Evolutionary conservation across 768 basidiomycete genomes (phyloP).

Genomic region (Psilocybe cyanescens): DNA sequence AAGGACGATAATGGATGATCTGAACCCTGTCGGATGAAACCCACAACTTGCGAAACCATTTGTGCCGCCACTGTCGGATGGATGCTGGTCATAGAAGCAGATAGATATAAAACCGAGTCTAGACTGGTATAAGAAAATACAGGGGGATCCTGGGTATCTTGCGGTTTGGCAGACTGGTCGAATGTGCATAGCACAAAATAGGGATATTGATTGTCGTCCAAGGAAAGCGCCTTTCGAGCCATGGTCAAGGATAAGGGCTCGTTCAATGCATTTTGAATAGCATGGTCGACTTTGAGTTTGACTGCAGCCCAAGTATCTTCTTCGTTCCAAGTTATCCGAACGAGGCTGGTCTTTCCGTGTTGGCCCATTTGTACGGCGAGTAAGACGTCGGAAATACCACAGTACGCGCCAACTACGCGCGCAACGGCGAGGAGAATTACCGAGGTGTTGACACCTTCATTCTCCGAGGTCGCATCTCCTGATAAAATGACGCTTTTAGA

Average conservation of each 20-base stretch:
- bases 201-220: constrained; percentile 28
- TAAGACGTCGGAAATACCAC: constrained; percentile 31
- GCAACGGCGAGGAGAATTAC: constrained; percentile 27
- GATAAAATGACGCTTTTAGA: constrained; percentile 5
- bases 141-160: constrained; percentile 20
- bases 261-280: neutral
- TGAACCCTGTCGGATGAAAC: constrained; percentile 21
- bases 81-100: constrained; percentile 17
- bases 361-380: constrained; percentile 23
- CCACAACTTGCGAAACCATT: constrained; percentile 28
- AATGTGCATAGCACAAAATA: constrained; percentile 29
- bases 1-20: constrained; percentile 15
- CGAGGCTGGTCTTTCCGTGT: constrained; percentile 11
- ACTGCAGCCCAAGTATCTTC: constrained; percentile 26
- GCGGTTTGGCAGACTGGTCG: constrained; percentile 7
- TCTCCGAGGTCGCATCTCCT: neutral
- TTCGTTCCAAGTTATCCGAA: constrained; percentile 30
- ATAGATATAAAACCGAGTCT: constrained; percentile 15
- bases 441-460: constrained; percentile 5
- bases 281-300: constrained; percentile 8
- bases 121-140: constrained; percentile 20
- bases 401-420: constrained; percentile 33
- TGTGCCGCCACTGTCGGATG: constrained; percentile 31
- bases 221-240: constrained; percentile 24
- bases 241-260: constrained; percentile 9